phyloP scores from a whole-genome alignment of 176 grass and related monocot species.

The Phyllostachys edulis region DNA sequence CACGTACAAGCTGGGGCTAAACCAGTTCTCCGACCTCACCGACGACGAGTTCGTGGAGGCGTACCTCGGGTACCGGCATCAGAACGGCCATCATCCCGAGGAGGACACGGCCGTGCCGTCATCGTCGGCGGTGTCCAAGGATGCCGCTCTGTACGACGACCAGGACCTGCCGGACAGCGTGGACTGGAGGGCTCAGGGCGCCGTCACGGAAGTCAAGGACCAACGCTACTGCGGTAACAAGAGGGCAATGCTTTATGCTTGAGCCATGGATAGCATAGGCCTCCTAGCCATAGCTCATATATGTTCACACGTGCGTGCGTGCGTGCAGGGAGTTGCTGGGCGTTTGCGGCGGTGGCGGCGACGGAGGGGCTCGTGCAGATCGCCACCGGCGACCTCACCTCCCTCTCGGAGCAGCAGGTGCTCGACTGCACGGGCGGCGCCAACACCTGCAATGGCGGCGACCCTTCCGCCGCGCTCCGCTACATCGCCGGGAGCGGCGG shows the following conservation, averaged over 20 bases:
- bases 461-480: conserved; percentile 30
- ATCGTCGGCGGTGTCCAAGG: neutral
- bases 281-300: neutral
- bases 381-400: conserved; percentile 35
- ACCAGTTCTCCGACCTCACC: conserved; percentile 51
- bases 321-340: conserved; percentile 48
- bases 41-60: conserved; percentile 36
- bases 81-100: neutral
- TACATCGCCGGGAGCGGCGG: conserved; percentile 46
- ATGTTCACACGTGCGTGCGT: neutral
- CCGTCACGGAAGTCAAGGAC: conserved; percentile 49
- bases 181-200: conserved; percentile 45
- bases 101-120: neutral
- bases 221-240: conserved; percentile 36
- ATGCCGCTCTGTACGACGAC: neutral
- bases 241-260: neutral
- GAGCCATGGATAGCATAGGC: neutral
- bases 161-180: conserved; percentile 17
- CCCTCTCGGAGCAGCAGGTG: conserved; percentile 54
- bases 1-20: conserved; percentile 42
- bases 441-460: conserved; percentile 41
- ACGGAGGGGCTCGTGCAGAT: conserved; percentile 37
- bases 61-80: neutral
- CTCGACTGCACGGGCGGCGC: conserved; percentile 37
- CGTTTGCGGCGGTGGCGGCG: conserved; percentile 46